Conservation (phyloP, 83 land plant species). For the Picea mariana region DNA sequence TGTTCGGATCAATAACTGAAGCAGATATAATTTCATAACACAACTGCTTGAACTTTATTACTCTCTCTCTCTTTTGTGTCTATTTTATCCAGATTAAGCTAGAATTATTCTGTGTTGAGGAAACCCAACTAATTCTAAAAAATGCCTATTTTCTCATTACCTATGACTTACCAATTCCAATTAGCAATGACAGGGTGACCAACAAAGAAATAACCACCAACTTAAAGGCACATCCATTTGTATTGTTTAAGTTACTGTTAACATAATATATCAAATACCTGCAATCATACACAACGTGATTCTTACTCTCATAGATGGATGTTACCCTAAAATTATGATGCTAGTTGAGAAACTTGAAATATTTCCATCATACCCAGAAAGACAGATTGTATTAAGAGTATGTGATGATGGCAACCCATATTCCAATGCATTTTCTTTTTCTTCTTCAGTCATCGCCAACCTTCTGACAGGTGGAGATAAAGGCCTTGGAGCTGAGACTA, state of each 20-base stretch:
- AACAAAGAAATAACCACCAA: conserved; percentile 17
- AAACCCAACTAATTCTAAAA: neutral
- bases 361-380: conserved; percentile 67
- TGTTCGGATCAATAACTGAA: neutral
- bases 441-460: conserved; percentile 66
- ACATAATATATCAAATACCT: conserved; percentile 34
- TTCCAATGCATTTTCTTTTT: conserved; percentile 81
- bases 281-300: neutral
- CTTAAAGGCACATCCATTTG: neutral
- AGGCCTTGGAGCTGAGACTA: conserved; percentile 95
- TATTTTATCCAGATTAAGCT: too few relatives aligned
- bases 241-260: neutral
- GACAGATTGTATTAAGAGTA: conserved; percentile 92
- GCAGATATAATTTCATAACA: neutral
- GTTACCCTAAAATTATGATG: conserved; percentile 54
- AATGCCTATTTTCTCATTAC: conserved; percentile 32
- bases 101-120: neutral
- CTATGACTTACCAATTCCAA: conserved; percentile 24
- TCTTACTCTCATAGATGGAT: conserved; percentile 21
- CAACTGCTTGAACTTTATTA: neutral
- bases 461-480: conserved; percentile 90
- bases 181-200: conserved; percentile 15
- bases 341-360: neutral
- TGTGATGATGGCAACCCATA: conserved; percentile 99
- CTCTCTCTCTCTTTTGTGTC: too few relatives aligned